Base-by-base conservation (phyloP, 371 early-diverging fungal genomes). In the Coemansia sp. region DNA sequence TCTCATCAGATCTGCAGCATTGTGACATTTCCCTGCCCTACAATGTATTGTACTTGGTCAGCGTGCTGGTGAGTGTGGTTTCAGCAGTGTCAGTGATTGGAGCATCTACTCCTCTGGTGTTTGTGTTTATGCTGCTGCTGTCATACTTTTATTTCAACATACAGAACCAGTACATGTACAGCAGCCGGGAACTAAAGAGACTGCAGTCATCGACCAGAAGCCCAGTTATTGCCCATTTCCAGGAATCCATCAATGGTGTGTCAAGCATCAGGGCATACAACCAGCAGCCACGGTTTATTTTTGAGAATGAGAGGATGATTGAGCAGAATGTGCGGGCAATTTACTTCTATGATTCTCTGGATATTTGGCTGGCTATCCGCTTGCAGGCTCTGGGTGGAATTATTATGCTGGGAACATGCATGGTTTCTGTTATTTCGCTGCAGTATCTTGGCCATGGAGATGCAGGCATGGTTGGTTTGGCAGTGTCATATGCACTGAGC, bases 201-300 rank as follows among this genome's bases (percentile, higher is more conserved):
- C 50, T 77, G 48, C 90, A 91, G 62, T 85, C 93, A 0, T 80
- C 86, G 2, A 86, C 90, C 0, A 81, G 89, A 38, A 90, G 91
- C 26, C 94, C 94, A 0, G 81, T 93, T 1, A 91, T 87, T 54
- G 82, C 91, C 10, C 86, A 89, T 52, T 89, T 92, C 68, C 86
- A 86, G 56, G 93, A 91, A 65, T 65, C 82, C 0, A 55, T 85
- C 5, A 71, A 78, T 35, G 95, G 95, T 30, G 83, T 86, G 0
- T 77, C 85, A 0, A 89, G 90, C 1, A 90, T 95, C 38, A 87
- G 95, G 39, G 92, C 95, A 2, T 94, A 88, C 76, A 79, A 78
- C 12, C 83, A 86, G 57, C 70, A 83, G 55, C 55, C 65, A 0
- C 84, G 94, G 1, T 98, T 98, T 65, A 79, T 85, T 7, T 69